Percentiles rank a stretch among this genome's conserved stretches.
Conservation (phyloP, 148 eudicot species). For the Silene latifolia region DNA sequence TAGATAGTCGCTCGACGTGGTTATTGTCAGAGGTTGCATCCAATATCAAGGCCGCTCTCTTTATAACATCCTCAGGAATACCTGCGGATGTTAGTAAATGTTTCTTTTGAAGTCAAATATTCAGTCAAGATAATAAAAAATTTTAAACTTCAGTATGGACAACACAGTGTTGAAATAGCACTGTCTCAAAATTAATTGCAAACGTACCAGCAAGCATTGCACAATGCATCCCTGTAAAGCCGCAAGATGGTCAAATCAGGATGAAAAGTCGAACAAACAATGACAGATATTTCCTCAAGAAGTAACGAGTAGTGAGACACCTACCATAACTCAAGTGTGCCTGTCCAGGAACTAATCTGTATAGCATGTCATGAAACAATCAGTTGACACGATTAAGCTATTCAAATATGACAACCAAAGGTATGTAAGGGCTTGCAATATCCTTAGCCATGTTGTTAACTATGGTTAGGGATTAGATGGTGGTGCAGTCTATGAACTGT, state of each 20-base stretch:
- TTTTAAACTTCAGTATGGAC: neutral
- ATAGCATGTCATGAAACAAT: slow-evolving; percentile 3
- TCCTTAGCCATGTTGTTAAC: neutral
- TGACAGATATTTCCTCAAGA: neutral
- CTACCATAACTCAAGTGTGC: slow-evolving; percentile 92
- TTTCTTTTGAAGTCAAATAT: neutral
- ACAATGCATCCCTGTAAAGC: slow-evolving; percentile 79
- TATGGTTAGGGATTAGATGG: neutral
- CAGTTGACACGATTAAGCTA: slow-evolving; percentile 7
- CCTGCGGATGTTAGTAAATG: slow-evolving; percentile 36
- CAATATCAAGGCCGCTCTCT: slow-evolving; percentile 64
- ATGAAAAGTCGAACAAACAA: neutral
- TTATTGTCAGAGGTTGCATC: slow-evolving; percentile 41
- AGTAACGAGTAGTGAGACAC: slow-evolving; percentile 18
- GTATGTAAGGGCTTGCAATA: neutral
- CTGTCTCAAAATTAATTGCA: neutral
- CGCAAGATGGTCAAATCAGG: slow-evolving; percentile 7
- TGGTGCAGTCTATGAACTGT: neutral
- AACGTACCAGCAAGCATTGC: slow-evolving; percentile 90
- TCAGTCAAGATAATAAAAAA: neutral
- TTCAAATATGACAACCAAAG: neutral
- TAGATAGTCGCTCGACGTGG: slow-evolving; percentile 49
- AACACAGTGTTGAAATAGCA: neutral
- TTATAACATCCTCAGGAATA: slow-evolving; percentile 66
- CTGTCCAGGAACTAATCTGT: slow-evolving; percentile 91